Conservation (phyloP, 768 basidiomycete genomes). For the Hebeloma cylindrosporum region DNA sequence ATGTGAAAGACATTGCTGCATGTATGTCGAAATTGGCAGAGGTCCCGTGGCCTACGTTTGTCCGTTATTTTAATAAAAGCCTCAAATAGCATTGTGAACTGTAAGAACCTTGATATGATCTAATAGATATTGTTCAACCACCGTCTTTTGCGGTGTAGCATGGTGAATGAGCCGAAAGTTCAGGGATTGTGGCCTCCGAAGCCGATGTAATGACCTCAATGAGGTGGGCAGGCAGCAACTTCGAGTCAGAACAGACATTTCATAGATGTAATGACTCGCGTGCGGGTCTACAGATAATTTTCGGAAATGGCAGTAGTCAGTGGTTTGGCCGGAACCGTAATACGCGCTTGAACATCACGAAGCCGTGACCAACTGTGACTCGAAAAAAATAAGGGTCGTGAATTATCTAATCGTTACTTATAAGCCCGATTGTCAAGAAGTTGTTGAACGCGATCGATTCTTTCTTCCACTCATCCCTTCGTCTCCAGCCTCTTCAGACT, state of each 20-base stretch:
- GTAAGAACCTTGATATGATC: constrained; percentile 68
- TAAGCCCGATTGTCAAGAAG: constrained; percentile 11
- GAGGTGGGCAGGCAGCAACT: not conserved
- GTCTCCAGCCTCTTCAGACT: too few species aligned
- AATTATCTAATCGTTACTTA: constrained; percentile 27
- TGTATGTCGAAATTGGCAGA: constrained; percentile 84
- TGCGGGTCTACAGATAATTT: too few species aligned
- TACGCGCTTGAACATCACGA: constrained; percentile 17
- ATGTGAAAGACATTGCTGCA: constrained; percentile 88
- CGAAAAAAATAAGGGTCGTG: constrained; percentile 13
- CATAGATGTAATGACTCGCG: constrained; percentile 1
- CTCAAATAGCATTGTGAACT: not conserved
- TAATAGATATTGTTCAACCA: constrained; percentile 64
- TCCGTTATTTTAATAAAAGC: constrained; percentile 11
- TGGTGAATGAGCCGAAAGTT: constrained; percentile 9
- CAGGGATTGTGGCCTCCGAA: not conserved
- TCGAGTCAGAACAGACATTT: constrained; percentile 20
- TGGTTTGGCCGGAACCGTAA: too few species aligned
- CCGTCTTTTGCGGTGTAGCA: constrained; percentile 27
- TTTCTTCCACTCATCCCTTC: constrained; percentile 4
- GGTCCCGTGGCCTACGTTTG: constrained; percentile 80
- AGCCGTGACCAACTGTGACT: constrained; percentile 30
- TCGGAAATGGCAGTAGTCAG: too few species aligned
- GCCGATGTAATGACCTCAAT: not conserved
- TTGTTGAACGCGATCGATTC: constrained; percentile 16